Base-by-base conservation (phyloP, 2,329 filamentous ascomycete species). In the Shiraia sp. region DNA sequence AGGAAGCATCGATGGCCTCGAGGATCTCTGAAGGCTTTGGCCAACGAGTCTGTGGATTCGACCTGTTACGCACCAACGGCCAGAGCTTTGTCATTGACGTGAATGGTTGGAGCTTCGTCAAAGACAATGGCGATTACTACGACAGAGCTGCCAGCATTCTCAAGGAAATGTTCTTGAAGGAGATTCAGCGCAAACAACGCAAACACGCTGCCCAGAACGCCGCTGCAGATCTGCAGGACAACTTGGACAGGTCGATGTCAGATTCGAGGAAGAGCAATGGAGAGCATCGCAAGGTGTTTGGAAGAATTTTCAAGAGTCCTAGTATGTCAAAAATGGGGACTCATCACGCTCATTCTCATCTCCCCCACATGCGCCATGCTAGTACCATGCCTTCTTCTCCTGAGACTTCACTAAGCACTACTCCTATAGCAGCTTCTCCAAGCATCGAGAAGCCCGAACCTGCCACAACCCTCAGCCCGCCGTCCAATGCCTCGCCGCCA, bases 71-170 rank as follows among this genome's bases (percentile, higher is more conserved):
- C 19, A 90, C 91, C 10, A 85, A 83, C 35, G 89, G 90, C 12
- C 89, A 89, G 68, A 97, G 92, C 66, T 99, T 90, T 71, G 93
- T 99, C 34, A 99, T 99, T 55, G 93, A 99, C 61, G 93, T 99
- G 57, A 99, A 99, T 68, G 93, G 93, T 10, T 99, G 95, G 95
- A 97, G 92, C 65, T 99, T 99, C 61, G 93, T 99, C 68, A 99
- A 99, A 69, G 95, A 99, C 68, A 99, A 99, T 60, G 92, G 96
- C 49, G 91, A 95, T 47, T 99, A 99, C 70, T 99, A 99, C 67
- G 88, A 97, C 61, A 89, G 90, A 61, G 93, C 87, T 56, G 84
- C 93, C 15, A 85, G 78, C 45, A 96, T 97, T 34, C 75, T 99
- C 36, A 88, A 85, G 62, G 86, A 93, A 6, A 88, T 95, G 65